Evolutionary conservation across 805 yeast genomes (phyloP), one percentile per base, ranked within the genome.

Genomic region (Schizosaccharomyces japonicus): DNA sequence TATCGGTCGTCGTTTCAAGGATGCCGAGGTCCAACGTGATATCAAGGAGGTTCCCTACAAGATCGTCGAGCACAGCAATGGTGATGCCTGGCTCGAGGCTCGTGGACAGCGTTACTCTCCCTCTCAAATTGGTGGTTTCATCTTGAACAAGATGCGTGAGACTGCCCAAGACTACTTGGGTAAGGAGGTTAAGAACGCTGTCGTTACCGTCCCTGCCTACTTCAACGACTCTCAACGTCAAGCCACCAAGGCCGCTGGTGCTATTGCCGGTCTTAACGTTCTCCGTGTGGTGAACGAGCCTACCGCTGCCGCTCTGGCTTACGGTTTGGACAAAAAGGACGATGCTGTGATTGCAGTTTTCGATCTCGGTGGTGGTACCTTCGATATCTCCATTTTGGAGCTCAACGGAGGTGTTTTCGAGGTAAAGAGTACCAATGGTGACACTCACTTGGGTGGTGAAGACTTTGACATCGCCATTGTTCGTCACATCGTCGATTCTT

Each of bases 311-410:
- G 94, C 95, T 53, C 70, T 83, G 60, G 95, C 95, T 54, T 83
- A 83, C 66, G 95, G 95, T 69, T 71, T 83, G 60, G 94, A 83
- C 69, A 80, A 79, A 70, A 74, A 70, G 61, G 31, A 48, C 13
- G 77, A 72, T 56, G 78, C 76, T 67, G 79, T 80, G 52, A 93
- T 84, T 58, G 95, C 95, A 52, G 95, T 84, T 55, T 84, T 85
- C 70, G 95, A 84, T 69, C 73, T 84, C 61, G 95, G 95, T 76
- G 95, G 95, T 66, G 95, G 95, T 76, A 84, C 95, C 60, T 84
- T 84, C 64, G 95, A 84, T 79, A 79, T 84, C 67, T 84, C 95
- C 58, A 81, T 84, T 63, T 73, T 84, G 62, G 95, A 85, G 72
- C 85, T 84, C 59, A 94, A 85, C 69, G 83, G 84, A 63, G 95